Percentiles rank a stretch among this genome's conserved stretches.
Conservation (phyloP, 768 basidiomycete genomes). For the Cystobasidium onofrii region DNA sequence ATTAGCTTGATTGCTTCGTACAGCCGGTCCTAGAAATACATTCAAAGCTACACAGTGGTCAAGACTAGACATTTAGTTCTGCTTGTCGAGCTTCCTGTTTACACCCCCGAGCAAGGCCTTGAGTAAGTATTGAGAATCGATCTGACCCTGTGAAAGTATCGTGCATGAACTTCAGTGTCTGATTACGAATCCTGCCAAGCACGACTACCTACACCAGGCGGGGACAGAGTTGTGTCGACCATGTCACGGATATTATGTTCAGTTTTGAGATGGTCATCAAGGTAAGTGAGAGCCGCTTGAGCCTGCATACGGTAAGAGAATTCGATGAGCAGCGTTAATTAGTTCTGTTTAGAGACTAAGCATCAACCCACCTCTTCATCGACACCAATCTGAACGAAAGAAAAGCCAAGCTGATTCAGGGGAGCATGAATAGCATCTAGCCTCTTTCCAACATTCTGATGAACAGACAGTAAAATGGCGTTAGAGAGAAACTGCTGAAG, state of each 20-base stretch:
- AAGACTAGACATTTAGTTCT: neutral
- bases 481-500: no score
- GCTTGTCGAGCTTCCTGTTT: neutral
- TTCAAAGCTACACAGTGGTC: no score
- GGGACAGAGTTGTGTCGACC: conserved; percentile 36
- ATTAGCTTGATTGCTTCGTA: no score
- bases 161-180: no score
- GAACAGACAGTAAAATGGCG: no score
- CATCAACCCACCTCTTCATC: conserved; percentile 35
- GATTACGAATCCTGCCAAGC: neutral
- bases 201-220: neutral
- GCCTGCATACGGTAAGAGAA: conserved; percentile 6
- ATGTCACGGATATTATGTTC: conserved; percentile 33
- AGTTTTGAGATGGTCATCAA: conserved; percentile 14
- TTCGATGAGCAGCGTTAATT: neutral
- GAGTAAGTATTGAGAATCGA: conserved; percentile 28
- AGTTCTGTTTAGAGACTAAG: neutral
- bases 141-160: neutral
- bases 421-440: conserved; percentile 43
- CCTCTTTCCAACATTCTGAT: conserved; percentile 29
- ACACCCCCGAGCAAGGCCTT: conserved; percentile 35
- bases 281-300: conserved; percentile 30
- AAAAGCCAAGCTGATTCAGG: conserved; percentile 50
- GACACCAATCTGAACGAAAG: conserved; percentile 65
- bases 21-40: no score